Conservation (phyloP, 2,329 filamentous ascomycete genomes). For the Huntiella bhutanensis region DNA sequence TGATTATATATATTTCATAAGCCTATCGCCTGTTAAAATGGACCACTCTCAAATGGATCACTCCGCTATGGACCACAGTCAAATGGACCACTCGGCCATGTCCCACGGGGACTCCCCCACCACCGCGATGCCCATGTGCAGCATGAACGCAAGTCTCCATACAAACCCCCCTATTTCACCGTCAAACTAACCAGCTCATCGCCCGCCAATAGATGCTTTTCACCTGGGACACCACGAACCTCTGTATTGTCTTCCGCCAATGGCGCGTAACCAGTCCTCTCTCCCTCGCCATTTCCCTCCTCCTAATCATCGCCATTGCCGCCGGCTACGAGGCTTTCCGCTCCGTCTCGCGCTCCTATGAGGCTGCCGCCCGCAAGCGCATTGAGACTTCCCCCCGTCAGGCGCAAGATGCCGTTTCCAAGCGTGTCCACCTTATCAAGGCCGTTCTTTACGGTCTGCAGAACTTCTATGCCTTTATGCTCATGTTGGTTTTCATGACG, state of each 20-base stretch:
- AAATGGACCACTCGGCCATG: slow-evolving; percentile 25
- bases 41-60: slow-evolving; percentile 11
- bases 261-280: slow-evolving; percentile 67
- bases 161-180: background rate
- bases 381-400: slow-evolving; percentile 35
- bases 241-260: slow-evolving; percentile 85
- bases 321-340: slow-evolving; percentile 89
- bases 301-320: slow-evolving; percentile 63
- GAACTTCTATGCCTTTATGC: slow-evolving; percentile 98
- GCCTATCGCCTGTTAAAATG: background rate
- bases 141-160: slow-evolving; percentile 57
- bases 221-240: slow-evolving; percentile 82
- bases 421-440: slow-evolving; percentile 59
- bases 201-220: slow-evolving; percentile 63
- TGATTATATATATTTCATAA: background rate
- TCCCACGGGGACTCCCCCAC: slow-evolving; percentile 23
- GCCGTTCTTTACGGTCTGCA: slow-evolving; percentile 73
- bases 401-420: slow-evolving; percentile 39
- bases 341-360: slow-evolving; percentile 57
- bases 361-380: slow-evolving; percentile 33
- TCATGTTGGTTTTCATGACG: slow-evolving; percentile 99
- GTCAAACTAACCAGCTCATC: background rate
- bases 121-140: slow-evolving; percentile 47
- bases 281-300: slow-evolving; percentile 62
- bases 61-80: slow-evolving; percentile 22